These are phyloP conservation scores for Sungouiella thailandica DNA, from an alignment of 805 yeast species.

Conservation along the genomic window DNA sequence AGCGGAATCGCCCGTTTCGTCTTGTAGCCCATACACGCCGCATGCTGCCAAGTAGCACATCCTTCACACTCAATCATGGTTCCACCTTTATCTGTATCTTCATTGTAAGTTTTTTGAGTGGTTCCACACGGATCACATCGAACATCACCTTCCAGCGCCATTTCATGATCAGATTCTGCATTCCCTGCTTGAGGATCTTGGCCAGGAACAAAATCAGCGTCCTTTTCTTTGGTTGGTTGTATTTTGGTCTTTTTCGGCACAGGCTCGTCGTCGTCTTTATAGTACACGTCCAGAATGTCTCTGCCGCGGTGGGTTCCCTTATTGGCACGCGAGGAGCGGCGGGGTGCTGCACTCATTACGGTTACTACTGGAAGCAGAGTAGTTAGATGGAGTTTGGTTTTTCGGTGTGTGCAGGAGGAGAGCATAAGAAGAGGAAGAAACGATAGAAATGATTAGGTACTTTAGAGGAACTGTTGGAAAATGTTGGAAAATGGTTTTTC, in stretches of 20 bases:
- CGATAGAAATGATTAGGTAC: too few relatives aligned
- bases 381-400: too few relatives aligned
- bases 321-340: constrained; percentile 35
- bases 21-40: constrained; percentile 51
- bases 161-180: constrained; percentile 2
- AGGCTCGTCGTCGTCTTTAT: constrained; percentile 6
- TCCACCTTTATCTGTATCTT: constrained; percentile 48
- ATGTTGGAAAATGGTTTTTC: too few relatives aligned
- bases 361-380: too few relatives aligned
- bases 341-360: constrained; percentile 11
- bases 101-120: constrained; percentile 52
- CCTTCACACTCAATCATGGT: constrained; percentile 62
- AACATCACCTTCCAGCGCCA: constrained; percentile 41
- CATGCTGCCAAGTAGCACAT: constrained; percentile 72
- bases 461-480: too few relatives aligned
- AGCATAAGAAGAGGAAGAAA: too few relatives aligned
- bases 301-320: constrained; percentile 37
- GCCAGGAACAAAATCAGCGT: not conserved
- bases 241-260: constrained; percentile 3
- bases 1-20: constrained; percentile 39
- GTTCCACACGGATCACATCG: constrained; percentile 62
- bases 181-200: not conserved
- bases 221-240: not conserved
- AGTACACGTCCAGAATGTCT: constrained; percentile 18
- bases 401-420: too few relatives aligned